These are phyloP conservation scores for Metarhizium album DNA, from an alignment of 2,329 filamentous ascomycete genomes.

Conservation along the genomic window DNA sequence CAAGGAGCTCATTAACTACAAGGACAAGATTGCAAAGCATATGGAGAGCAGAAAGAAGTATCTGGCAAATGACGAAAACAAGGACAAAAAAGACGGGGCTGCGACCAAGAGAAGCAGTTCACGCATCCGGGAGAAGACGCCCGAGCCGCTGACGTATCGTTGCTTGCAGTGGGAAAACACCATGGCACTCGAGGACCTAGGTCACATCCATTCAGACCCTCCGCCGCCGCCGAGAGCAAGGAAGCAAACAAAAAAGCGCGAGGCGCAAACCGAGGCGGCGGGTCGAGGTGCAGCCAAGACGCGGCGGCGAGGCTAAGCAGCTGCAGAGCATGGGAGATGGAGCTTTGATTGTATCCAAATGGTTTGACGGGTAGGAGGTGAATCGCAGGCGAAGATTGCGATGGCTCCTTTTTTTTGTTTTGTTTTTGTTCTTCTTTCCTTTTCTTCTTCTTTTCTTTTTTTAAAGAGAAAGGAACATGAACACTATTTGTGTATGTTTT, in stretches of 20 bases:
- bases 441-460: too few species aligned
- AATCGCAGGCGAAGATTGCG: not conserved
- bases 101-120: slow-evolving; percentile 31
- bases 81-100: slow-evolving; percentile 28
- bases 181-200: slow-evolving; percentile 44
- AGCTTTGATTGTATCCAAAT: not conserved
- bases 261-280: slow-evolving; percentile 24
- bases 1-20: slow-evolving; percentile 73
- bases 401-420: too few species aligned
- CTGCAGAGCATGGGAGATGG: not conserved
- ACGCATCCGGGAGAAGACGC: slow-evolving; percentile 34
- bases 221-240: slow-evolving; percentile 39
- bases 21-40: slow-evolving; percentile 62
- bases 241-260: slow-evolving; percentile 43
- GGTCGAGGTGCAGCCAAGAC: slow-evolving; percentile 20
- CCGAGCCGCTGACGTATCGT: slow-evolving; percentile 34
- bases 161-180: slow-evolving; percentile 47
- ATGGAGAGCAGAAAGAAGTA: slow-evolving; percentile 76
- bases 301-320: slow-evolving; percentile 14
- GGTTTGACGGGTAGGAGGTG: not conserved
- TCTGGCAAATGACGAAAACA: slow-evolving; percentile 29
- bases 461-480: too few species aligned
- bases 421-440: too few species aligned
- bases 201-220: slow-evolving; percentile 45
- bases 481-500: not conserved